phyloP scores from a whole-genome alignment of 1,139 yeast species.

The Kluyveromyces sp. region DNA sequence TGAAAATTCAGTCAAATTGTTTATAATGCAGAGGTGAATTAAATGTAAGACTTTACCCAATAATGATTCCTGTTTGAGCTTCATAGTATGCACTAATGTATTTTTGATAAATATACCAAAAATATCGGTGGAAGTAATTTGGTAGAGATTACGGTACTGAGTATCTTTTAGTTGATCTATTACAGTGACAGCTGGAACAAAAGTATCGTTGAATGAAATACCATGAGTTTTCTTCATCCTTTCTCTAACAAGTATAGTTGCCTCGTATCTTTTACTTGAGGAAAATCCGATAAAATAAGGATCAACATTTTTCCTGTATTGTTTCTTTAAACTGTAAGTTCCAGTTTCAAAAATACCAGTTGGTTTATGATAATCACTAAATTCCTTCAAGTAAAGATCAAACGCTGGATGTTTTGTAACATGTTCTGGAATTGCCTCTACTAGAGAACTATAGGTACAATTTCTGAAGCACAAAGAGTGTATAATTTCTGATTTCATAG shows the following conservation, averaged over 20 bases:
- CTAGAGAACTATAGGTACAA: conserved; percentile 62
- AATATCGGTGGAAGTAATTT: conserved; percentile 43
- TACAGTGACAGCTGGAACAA: conserved; percentile 42
- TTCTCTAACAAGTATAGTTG: conserved; percentile 36
- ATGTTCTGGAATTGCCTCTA: conserved; percentile 67
- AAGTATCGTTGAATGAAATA: conserved; percentile 38
- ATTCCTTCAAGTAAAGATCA: conserved; percentile 54
- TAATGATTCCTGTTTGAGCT: conserved; percentile 45
- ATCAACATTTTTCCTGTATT: conserved; percentile 49
- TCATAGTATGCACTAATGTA: conserved; percentile 39
- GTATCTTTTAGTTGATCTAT: conserved; percentile 28
- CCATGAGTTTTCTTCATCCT: conserved; percentile 30
- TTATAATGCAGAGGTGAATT: conserved; percentile 48
- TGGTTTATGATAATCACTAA: conserved; percentile 61
- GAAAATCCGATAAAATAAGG: conserved; percentile 79
- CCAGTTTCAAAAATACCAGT: conserved; percentile 60
- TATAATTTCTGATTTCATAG: conserved; percentile 61
- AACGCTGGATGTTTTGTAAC: conserved; percentile 64
- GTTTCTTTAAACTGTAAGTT: conserved; percentile 55
- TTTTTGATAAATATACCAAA: conserved; percentile 47
- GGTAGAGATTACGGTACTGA: conserved; percentile 36
- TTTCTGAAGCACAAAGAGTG: conserved; percentile 75
- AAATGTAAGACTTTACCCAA: conserved; percentile 58
- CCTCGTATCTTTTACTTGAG: conserved; percentile 73
- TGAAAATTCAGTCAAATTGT: conserved; percentile 22